Percentiles rank a stretch among this genome's conserved stretches.
Conservation (phyloP, 306 rosid genomes). For the Vigna mungo region DNA sequence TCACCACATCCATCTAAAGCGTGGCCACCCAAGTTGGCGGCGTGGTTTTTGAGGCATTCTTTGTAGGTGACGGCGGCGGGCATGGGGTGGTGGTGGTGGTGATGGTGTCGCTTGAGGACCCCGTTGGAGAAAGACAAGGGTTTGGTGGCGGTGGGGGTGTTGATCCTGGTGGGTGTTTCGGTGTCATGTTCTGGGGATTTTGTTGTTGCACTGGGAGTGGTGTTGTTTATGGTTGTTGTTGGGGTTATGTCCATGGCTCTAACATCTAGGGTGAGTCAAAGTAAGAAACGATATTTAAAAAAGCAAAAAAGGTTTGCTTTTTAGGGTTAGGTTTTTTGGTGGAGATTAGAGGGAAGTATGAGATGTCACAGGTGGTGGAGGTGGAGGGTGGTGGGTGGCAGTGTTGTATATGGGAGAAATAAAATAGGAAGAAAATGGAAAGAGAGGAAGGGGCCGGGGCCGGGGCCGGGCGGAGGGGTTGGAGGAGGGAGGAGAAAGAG, state of each 20-base stretch:
- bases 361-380: neutral
- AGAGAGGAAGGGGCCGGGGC: neutral
- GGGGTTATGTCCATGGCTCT: constrained; percentile 75
- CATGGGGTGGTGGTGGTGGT: constrained; percentile 28
- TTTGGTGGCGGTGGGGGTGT: constrained; percentile 43
- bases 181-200: constrained; percentile 80
- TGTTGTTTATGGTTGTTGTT: constrained; percentile 39
- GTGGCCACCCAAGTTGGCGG: constrained; percentile 84
- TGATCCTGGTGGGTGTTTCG: constrained; percentile 63
- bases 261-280: constrained; percentile 61
- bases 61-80: constrained; percentile 50
- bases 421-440: neutral
- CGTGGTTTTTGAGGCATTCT: constrained; percentile 94
- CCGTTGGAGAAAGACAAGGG: constrained; percentile 74
- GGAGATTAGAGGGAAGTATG: constrained; percentile 40
- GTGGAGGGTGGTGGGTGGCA: neutral
- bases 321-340: constrained; percentile 50
- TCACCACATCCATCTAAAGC: constrained; percentile 97
- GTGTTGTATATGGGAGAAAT: constrained; percentile 37
- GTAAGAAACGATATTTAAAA: neutral
- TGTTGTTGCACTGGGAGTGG: constrained; percentile 33
- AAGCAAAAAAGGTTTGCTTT: constrained; percentile 35
- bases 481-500: constrained; percentile 2
- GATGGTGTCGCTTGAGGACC: constrained; percentile 75
- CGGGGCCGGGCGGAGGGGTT: neutral